phyloP scores from a whole-genome alignment of 805 yeast species.

The Barnettozyma sucrosica region DNA sequence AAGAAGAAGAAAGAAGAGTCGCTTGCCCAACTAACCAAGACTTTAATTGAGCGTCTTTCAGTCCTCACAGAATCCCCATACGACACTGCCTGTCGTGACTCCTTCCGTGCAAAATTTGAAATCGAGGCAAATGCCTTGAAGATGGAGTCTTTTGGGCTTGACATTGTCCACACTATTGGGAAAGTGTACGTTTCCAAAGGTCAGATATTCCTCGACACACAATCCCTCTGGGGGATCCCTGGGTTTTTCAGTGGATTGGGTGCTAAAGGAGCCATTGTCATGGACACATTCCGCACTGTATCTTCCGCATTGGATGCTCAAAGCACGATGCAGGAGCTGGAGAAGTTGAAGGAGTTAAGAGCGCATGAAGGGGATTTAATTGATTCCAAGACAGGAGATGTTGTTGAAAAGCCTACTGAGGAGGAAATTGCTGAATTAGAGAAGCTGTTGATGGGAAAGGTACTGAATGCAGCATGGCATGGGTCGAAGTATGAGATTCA shows the following conservation, averaged over 20 bases:
- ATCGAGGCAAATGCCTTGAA: conserved; percentile 81
- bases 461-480: conserved; percentile 79
- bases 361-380: conserved; percentile 33
- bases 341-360: conserved; percentile 55
- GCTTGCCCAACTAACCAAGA: conserved; percentile 54
- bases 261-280: conserved; percentile 68
- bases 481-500: conserved; percentile 77
- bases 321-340: conserved; percentile 65
- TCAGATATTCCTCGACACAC: conserved; percentile 58
- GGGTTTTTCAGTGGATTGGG: conserved; percentile 69
- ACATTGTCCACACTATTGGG: conserved; percentile 73
- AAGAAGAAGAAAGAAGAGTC: conserved; percentile 58
- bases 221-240: conserved; percentile 56
- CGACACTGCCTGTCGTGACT: conserved; percentile 52
- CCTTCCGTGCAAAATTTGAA: conserved; percentile 59
- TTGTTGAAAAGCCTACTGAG: conserved; percentile 50
- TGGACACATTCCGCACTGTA: conserved; percentile 66
- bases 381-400: conserved; percentile 45
- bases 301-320: conserved; percentile 77
- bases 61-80: conserved; percentile 57
- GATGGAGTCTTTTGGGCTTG: conserved; percentile 81
- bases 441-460: conserved; percentile 70
- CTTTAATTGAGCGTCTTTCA: conserved; percentile 49
- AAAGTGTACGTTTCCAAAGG: conserved; percentile 61
- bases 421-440: conserved; percentile 69